Base-by-base conservation (phyloP, 2,329 filamentous ascomycete species). In the Colletotrichum sp. region DNA sequence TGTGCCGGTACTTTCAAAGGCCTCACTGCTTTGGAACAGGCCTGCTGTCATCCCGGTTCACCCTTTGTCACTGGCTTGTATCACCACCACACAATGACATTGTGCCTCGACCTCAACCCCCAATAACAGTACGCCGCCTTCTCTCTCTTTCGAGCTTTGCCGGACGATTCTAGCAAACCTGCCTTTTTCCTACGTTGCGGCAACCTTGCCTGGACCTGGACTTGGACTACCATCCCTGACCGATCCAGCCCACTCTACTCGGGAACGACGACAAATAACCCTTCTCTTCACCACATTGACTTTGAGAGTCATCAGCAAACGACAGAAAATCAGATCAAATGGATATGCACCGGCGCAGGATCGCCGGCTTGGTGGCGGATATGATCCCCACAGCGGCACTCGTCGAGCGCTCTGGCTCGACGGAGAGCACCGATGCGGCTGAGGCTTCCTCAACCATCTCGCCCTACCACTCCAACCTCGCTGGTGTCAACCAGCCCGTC, bases 401-500 rank as follows among this genome's bases (percentile, higher is more conserved):
- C 39, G 78, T 85, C 69, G 75, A 83, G 68, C 74, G 78, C 48
- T 67, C 72, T 52, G 76, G 70, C 68, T 78, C 71, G n/a, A 68
- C 72, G 74, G 82, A 70, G 24, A 36, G 79, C 71, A 77, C 80
- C 16, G 79, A 80, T 55, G 81, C 79, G 43, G 77, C 81, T 28
- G 66, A 79, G 57, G 77, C 79, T 26, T 86, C 84, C 57, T 85
- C 87, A 24, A 90, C 89, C 24, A 90, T 93, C 74, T 87, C 89
- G 16, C 89, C 90, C 21, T 93, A 88, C 81, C 86, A 89, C 79
- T 89, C 88, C 36, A 87, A 86, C 63, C 87, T 93, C 76, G 90
- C 89, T 79, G 92, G 92, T 71, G 92, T 93, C 77, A 90, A 92
- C 79, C 91, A 93, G 81, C 78, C 84, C 3, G 85, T 89, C 78